Conservation (phyloP, 2,329 filamentous ascomycete genomes). For the Diaporthe humulicola region DNA sequence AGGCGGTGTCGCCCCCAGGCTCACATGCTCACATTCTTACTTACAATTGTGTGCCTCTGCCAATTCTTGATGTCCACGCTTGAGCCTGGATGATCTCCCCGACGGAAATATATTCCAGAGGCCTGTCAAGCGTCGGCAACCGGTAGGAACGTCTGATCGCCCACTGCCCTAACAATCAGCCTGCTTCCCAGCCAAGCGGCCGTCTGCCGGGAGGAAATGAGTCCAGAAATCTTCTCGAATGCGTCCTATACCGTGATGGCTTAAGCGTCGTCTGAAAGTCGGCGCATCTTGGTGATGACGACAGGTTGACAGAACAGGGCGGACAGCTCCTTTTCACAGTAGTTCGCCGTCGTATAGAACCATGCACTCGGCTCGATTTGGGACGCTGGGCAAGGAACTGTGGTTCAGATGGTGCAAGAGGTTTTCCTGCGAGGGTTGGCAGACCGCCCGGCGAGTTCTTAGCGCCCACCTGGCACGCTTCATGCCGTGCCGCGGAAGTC, state of each 20-base stretch:
- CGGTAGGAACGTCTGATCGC: background rate
- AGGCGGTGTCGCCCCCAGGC: background rate
- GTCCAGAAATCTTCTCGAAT: conserved; percentile 20
- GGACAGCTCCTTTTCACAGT: background rate
- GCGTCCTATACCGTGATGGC: conserved; percentile 1
- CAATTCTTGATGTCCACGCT: background rate
- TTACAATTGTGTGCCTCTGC: background rate
- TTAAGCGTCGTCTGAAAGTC: conserved; percentile 3
- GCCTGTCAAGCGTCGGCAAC: background rate
- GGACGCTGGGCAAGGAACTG: background rate
- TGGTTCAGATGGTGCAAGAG: background rate
- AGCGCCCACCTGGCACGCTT: conserved; percentile 23
- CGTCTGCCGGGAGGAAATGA: conserved; percentile 1
- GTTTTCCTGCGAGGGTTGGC: background rate
- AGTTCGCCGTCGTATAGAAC: background rate
- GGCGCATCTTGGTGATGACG: conserved; percentile 13
- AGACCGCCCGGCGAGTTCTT: background rate
- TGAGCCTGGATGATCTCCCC: background rate
- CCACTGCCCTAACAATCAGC: background rate
- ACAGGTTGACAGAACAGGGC: background rate
- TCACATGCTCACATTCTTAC: background rate
- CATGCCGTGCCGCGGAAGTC: conserved; percentile 25
- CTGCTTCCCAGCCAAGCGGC: conserved; percentile 1
- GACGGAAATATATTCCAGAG: background rate
- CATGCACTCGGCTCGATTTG: background rate